Percentiles rank a stretch among this genome's conserved stretches.
Conservation (phyloP, 768 basidiomycete genomes). For the Boletus tomentosulus region DNA sequence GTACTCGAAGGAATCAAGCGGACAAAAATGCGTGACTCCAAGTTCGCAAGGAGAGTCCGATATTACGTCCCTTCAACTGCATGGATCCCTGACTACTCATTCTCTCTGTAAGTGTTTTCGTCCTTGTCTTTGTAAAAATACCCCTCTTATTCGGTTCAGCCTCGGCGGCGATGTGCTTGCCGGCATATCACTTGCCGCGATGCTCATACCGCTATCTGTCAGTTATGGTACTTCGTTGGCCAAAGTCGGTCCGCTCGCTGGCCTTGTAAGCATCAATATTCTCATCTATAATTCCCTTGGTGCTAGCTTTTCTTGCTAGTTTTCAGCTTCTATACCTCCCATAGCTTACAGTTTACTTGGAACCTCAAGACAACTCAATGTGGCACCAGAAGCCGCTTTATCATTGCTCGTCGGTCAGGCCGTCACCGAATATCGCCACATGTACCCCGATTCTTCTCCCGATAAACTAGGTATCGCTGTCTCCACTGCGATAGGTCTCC, state of each 20-base stretch:
- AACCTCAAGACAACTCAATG: slow-evolving; percentile 75
- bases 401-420: slow-evolving; percentile 87
- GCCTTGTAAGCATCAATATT: slow-evolving; percentile 53
- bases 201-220: slow-evolving; percentile 84
- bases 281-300: not conserved
- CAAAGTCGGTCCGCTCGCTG: slow-evolving; percentile 78
- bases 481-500: slow-evolving; percentile 78
- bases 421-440: slow-evolving; percentile 62
- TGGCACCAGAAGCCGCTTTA: slow-evolving; percentile 86
- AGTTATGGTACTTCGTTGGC: slow-evolving; percentile 90
- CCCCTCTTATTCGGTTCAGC: slow-evolving; percentile 27
- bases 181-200: slow-evolving; percentile 80
- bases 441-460: slow-evolving; percentile 33
- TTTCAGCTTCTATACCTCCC: slow-evolving; percentile 81
- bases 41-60: slow-evolving; percentile 47
- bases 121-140: not conserved
- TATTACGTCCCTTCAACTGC: slow-evolving; percentile 76
- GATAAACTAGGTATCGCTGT: slow-evolving; percentile 62
- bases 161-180: slow-evolving; percentile 74
- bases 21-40: slow-evolving; percentile 20
- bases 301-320: slow-evolving; percentile 38
- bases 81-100: slow-evolving; percentile 78
- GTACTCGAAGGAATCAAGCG: slow-evolving; percentile 14
- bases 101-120: slow-evolving; percentile 50
- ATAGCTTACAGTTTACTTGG: slow-evolving; percentile 90